Evolutionary conservation across 2,329 filamentous ascomycete genomes (phyloP).

Genomic region (Neonectria neomacrospora): DNA sequence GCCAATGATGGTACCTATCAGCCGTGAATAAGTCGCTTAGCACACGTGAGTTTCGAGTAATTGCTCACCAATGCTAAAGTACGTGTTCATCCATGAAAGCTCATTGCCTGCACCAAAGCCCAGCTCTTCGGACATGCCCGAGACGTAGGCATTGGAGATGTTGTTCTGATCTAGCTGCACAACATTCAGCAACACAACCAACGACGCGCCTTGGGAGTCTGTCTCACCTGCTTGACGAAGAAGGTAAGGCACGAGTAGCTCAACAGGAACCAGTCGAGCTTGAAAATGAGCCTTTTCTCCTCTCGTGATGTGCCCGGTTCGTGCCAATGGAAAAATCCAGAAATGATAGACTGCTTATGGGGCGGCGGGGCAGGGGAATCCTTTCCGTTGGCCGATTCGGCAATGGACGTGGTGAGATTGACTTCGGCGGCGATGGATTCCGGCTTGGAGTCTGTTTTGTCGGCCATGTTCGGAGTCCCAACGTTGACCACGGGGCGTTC

Average conservation of each 20-base stretch:
- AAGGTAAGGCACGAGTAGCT: slow-evolving; percentile 54
- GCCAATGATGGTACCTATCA: slow-evolving; percentile 53
- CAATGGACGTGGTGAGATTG: background rate
- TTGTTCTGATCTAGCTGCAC: slow-evolving; percentile 56
- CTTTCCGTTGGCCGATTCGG: background rate
- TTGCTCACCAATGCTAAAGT: slow-evolving; percentile 55
- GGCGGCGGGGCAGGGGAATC: background rate
- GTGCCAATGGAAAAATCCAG: slow-evolving; percentile 55
- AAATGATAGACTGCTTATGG: background rate
- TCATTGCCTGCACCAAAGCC: slow-evolving; percentile 54
- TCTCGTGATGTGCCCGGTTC: slow-evolving; percentile 52
- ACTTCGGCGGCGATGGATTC: background rate
- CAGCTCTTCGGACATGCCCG: slow-evolving; percentile 60
- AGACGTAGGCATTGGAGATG: slow-evolving; percentile 60
- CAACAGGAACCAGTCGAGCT: slow-evolving; percentile 61
- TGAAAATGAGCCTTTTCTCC: slow-evolving; percentile 59
- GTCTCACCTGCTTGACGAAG: slow-evolving; percentile 55
- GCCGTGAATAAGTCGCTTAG: background rate
- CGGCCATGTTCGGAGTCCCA: background rate
- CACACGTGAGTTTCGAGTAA: background rate
- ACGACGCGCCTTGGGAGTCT: too few relatives aligned
- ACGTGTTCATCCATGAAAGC: slow-evolving; percentile 58
- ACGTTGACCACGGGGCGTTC: background rate
- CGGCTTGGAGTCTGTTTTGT: background rate
- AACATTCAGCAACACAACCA: slow-evolving; percentile 13